Evolutionary conservation across 164 flowering plant genomes (phyloP), one percentile per base, ranked within the genome.

Genomic region (Santalum album): DNA sequence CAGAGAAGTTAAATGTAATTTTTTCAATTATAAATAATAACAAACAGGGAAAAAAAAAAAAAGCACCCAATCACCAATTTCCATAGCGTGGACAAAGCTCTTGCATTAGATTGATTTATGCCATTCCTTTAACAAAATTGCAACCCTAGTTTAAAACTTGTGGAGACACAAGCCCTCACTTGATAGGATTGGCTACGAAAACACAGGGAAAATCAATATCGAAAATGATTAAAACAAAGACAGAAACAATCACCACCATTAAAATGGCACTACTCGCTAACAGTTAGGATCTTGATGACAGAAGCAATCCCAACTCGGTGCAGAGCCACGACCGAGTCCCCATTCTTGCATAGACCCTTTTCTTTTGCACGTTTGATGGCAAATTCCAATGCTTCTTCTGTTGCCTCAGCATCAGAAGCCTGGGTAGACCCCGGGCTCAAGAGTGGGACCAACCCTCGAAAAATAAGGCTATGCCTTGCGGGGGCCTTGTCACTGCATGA

Each of bases 401-500:
- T 84, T 3, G 95, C 65, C 65, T 89, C 90, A 0, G 76, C 72
- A 55, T 85, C 63, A 44, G 90, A 79, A 25, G 96, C 90, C 60
- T 70, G 76, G 0, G 84, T 82, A 36, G 90, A 88, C 16, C 90
- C 96, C 12, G 78, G 83, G 48, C 77, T 71, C 27, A 88, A 56
- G 43, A 82, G 75, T 6, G 94, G 96, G 12, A 88, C 50, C 72
- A 88, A 66, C 0, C 96, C 94, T 16, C 94, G 73, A 62, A 69
- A 77, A 12, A 88, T 77, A 25, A 88, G 78, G 59, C 92, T 85
- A 53, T 88, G 96, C 78, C 94, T 80, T 7, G 96, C 96, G 1
- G 96, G 96, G 55, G 90, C 66, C 61, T 85, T 94, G 54, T 85
- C 86, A 45, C 90, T 85, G 79, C 84, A 77, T 22, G 76, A 70